Evolutionary conservation across 768 basidiomycete species (phyloP).

Genomic region (Lentinula boryana): DNA sequence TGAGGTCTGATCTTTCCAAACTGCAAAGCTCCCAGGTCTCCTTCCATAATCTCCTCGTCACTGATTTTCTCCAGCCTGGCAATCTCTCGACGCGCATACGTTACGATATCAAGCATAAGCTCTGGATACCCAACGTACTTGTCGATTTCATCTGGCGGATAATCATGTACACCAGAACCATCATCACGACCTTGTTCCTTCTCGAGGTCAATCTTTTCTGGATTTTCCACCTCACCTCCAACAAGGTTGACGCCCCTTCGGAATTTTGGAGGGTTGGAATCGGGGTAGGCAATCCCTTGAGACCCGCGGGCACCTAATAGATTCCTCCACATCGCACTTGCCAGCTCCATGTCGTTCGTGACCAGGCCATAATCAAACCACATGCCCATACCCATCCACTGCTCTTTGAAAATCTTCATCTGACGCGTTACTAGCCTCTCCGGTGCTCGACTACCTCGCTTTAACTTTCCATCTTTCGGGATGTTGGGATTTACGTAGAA

Average conservation of each 20-base stretch:
- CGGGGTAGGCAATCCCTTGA: conserved; percentile 50
- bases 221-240: conserved; percentile 57
- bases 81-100: conserved; percentile 69
- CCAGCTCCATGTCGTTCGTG: conserved; percentile 75
- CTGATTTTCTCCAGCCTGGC: conserved; percentile 52
- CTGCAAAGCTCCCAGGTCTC: conserved; percentile 28
- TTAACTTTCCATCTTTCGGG: conserved; percentile 19
- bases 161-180: conserved; percentile 69
- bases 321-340: conserved; percentile 88
- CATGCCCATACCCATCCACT: conserved; percentile 80
- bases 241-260: conserved; percentile 66
- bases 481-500: conserved; percentile 46
- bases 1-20: conserved; percentile 28
- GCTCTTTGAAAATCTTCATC: conserved; percentile 89
- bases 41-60: conserved; percentile 37
- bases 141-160: conserved; percentile 49
- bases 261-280: conserved; percentile 27
- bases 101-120: conserved; percentile 64
- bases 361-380: conserved; percentile 76
- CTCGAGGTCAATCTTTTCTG: conserved; percentile 45
- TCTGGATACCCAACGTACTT: conserved; percentile 71
- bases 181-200: conserved; percentile 60
- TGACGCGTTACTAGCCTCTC: conserved; percentile 78
- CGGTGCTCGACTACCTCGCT: conserved; percentile 43
- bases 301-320: conserved; percentile 82